phyloP scores from a whole-genome alignment of 148 eudicot genomes.

The Selenicereus undatus region DNA sequence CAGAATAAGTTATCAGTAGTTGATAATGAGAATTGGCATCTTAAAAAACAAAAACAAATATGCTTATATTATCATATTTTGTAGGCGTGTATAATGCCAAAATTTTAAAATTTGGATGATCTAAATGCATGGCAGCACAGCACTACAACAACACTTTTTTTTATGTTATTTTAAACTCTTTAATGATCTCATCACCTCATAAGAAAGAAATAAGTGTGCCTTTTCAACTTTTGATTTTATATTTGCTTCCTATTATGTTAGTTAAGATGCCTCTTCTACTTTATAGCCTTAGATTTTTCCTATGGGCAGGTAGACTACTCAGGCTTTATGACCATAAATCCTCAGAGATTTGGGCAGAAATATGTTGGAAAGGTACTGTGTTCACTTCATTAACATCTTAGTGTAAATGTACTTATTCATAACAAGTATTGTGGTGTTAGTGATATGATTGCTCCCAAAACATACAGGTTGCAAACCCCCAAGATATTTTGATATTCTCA shows the following conservation, averaged over 20 bases:
- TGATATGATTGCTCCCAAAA: constrained; percentile 22
- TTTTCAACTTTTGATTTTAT: not conserved
- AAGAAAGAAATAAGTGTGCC: not conserved
- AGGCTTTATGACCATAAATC: constrained; percentile 97
- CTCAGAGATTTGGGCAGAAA: constrained; percentile 97
- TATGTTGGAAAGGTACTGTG: constrained; percentile 90
- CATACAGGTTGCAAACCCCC: constrained; percentile 94
- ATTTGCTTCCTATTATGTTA: constrained; percentile 1
- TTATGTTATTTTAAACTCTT: no score
- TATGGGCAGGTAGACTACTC: constrained; percentile 88
- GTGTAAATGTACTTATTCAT: not conserved
- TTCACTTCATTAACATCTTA: constrained; percentile 1
- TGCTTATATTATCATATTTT: no score
- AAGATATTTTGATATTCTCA: constrained; percentile 93
- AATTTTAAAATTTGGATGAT: no score
- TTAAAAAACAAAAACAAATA: no score
- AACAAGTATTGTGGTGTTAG: not conserved
- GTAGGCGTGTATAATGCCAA: no score
- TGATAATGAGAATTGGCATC: no score
- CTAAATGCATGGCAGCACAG: no score
- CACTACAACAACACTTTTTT: no score
- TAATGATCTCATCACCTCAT: not conserved
- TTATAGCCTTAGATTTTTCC: constrained; percentile 9
- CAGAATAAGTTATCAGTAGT: no score
- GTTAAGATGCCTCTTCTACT: not conserved